Base-by-base conservation (phyloP, 768 basidiomycete species). In the Amanita polypyramis region DNA sequence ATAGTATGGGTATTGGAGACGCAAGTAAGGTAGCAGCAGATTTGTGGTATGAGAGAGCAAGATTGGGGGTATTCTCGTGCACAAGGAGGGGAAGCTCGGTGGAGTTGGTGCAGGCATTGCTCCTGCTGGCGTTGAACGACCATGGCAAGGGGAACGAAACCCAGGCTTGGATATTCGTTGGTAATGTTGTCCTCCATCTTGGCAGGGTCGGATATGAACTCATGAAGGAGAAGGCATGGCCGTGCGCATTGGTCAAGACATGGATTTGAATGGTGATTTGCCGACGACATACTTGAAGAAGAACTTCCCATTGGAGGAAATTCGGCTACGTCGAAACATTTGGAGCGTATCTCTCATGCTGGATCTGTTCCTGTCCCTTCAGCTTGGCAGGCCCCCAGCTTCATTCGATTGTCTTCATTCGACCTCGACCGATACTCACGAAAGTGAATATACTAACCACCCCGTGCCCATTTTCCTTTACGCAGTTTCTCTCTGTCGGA, bases 81-180 rank as follows among this genome's bases (percentile, higher is more conserved):
- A 19, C 52, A 27, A 51, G 45, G 42, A 54, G 50, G 36, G 54
- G 51, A 4, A 52, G 54, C 32, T 48, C 54, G 11, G 47, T 59
- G 10, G 60, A 60, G 32, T 41, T 51, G 19, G 54, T 59, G 33
- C 62, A 63, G 46, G 55, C 60, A n/a, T 47, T 60, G 7, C 43
- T 63, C 4, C 49, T 63, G 45, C 44, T 61, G 3, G 59, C 54
- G 9, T 43, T 63, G 36, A 55, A 58, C 3, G 62, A 63, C 32
- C 56, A 59, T 44, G 62, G 62, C 6, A 54, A 56, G 36, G 62
- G 60, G 17, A 55, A 55, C n/a, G 60, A 61, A 30, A 56, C 50
- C 14, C 54, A 58, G 44, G 62, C 62, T 9, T 63, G 60, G 62
- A 40, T 60, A n/a, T 49, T 58, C 1, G 44, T 59, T 32, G 62